phyloP scores from a whole-genome alignment of 495 filamentous ascomycete species.

The Lasiosphaeria ovina region DNA sequence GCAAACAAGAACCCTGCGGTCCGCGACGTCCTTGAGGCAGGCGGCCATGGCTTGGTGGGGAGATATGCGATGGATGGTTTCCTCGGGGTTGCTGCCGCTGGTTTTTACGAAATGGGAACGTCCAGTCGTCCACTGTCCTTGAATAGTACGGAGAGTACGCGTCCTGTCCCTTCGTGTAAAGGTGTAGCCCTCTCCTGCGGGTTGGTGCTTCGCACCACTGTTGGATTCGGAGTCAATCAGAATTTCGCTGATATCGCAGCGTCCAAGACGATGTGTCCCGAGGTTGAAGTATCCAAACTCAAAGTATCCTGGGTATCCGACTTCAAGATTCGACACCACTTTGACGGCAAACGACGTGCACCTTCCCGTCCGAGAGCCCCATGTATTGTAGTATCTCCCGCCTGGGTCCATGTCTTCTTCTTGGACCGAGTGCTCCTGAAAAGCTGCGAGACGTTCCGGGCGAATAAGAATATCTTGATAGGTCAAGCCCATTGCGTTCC shows the following conservation, averaged over 20 bases:
- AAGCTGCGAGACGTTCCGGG: background rate
- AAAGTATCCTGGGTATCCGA: background rate
- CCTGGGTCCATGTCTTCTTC: background rate
- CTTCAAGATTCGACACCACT: background rate
- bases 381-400: background rate
- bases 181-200: background rate
- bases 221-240: background rate
- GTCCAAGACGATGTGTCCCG: constrained; percentile 1
- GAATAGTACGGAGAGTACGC: background rate
- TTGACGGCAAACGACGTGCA: constrained; percentile 6
- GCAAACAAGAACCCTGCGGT: constrained; percentile 2
- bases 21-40: background rate
- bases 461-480: background rate
- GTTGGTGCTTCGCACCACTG: background rate
- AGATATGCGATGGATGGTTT: background rate
- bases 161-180: background rate
- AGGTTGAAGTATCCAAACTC: background rate
- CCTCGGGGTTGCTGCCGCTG: no score
- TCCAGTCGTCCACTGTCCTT: background rate
- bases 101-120: background rate
- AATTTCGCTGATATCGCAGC: background rate
- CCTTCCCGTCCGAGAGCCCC: background rate
- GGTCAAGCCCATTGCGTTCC: background rate
- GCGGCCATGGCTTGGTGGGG: background rate
- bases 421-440: background rate